Percentiles rank a stretch among this genome's conserved stretches.
Evolutionary conservation across 139 green algal genomes (phyloP).

Genomic region (Volvox reticuliferus): DNA sequence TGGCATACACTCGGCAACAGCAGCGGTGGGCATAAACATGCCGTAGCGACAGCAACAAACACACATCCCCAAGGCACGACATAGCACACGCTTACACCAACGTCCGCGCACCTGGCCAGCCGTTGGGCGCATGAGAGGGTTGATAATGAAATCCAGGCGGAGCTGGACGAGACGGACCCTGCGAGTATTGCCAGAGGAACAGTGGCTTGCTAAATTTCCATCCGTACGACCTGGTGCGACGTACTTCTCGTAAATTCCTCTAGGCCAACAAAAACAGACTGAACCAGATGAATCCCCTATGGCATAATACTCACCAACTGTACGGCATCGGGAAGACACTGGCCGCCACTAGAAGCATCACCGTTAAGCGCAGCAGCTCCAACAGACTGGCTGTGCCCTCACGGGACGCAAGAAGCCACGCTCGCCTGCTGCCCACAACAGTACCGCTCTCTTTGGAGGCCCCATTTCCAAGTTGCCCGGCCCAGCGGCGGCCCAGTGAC

Average conservation of each 20-base stretch:
- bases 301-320: background rate
- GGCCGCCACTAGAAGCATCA: background rate
- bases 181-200: too few relatives aligned
- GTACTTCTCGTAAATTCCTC: too few relatives aligned
- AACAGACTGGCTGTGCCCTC: background rate
- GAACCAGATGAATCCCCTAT: too few relatives aligned
- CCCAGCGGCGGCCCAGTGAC: background rate
- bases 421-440: background rate
- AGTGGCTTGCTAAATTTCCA: too few relatives aligned
- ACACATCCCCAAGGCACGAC: background rate
- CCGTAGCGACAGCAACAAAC: background rate
- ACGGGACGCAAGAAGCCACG: background rate
- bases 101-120: background rate
- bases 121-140: background rate
- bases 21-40: too few relatives aligned
- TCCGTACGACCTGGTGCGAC: too few relatives aligned
- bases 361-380: background rate
- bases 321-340: background rate
- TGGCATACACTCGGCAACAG: background rate
- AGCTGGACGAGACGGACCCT: background rate
- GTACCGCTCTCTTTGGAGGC: background rate
- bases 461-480: background rate
- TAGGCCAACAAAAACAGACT: too few relatives aligned
- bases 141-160: slow-evolving; percentile 15
- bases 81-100: background rate